phyloP scores from a whole-genome alignment of 208 protist species.

The Crithidia mellificae region DNA sequence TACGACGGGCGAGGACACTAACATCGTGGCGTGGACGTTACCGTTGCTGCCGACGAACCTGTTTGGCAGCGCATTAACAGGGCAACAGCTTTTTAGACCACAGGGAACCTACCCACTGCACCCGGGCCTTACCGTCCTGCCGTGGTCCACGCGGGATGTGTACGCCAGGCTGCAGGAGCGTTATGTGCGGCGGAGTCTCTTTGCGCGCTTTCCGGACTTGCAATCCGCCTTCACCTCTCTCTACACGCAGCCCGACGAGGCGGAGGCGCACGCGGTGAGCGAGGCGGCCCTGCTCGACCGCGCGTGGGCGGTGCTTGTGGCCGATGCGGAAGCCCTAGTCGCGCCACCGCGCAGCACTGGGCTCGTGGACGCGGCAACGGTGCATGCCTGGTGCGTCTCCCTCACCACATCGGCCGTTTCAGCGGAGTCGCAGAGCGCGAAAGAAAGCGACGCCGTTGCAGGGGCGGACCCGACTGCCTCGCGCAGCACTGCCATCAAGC shows the following conservation, averaged over 20 bases:
- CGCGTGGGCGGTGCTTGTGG: constrained; percentile 22
- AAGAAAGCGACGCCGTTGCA: no score
- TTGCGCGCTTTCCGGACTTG: constrained; percentile 10
- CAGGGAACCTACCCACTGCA: neutral
- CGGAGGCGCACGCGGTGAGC: neutral
- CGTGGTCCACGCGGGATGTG: constrained; percentile 10
- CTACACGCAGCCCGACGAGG: constrained; percentile 7
- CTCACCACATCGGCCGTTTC: neutral
- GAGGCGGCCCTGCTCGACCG: constrained; percentile 24
- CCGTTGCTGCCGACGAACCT: neutral
- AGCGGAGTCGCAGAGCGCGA: no score
- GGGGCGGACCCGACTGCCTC: no score
- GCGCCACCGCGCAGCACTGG: neutral
- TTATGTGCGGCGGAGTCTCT: constrained; percentile 22
- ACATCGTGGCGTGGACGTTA: constrained; percentile 19
- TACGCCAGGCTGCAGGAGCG: constrained; percentile 25
- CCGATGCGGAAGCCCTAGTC: constrained; percentile 7
- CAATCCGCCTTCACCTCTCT: constrained; percentile 6
- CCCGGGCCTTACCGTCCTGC: constrained; percentile 8
- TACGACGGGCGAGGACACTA: constrained; percentile 20
- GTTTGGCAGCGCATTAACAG: constrained; percentile 1
- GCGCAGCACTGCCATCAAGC: no score
- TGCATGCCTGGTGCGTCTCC: constrained; percentile 21
- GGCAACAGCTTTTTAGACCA: neutral
- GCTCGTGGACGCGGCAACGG: neutral